Percentiles rank a stretch among this genome's conserved stretches.
Conservation (phyloP, 2,329 filamentous ascomycete genomes). For the Fusarium sp. region DNA sequence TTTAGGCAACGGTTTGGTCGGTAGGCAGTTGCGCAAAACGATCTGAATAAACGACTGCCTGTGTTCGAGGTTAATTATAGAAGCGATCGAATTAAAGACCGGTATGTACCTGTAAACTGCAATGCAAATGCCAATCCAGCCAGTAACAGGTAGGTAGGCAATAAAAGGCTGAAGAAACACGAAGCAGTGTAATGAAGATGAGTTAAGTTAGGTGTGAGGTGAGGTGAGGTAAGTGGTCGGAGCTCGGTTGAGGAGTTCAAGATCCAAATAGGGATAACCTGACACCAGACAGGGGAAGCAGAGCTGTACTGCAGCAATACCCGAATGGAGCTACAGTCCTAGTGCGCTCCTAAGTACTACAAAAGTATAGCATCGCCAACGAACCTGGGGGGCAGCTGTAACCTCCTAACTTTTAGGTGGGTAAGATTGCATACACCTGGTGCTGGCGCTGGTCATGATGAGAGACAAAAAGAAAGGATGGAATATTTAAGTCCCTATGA, state of each 20-base stretch:
- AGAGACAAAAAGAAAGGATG: neutral
- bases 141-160: neutral
- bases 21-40: constrained; percentile 20
- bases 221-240: constrained; percentile 25
- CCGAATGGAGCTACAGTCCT: neutral
- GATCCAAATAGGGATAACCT: constrained; percentile 29
- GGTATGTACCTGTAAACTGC: neutral
- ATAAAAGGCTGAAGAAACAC: neutral
- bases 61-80: neutral
- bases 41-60: neutral
- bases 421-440: neutral
- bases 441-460: neutral
- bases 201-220: constrained; percentile 13
- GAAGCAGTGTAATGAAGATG: constrained; percentile 9
- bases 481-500: neutral
- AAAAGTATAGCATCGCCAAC: neutral
- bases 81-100: neutral
- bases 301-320: neutral
- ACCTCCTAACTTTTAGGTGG: neutral
- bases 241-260: constrained; percentile 27
- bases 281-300: constrained; percentile 7
- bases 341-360: neutral
- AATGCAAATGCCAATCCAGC: neutral
- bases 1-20: constrained; percentile 27
- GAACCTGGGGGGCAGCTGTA: neutral